Conservation (phyloP, 1,284 basidiomycete genomes). For the Ceratobasidium sp. region DNA sequence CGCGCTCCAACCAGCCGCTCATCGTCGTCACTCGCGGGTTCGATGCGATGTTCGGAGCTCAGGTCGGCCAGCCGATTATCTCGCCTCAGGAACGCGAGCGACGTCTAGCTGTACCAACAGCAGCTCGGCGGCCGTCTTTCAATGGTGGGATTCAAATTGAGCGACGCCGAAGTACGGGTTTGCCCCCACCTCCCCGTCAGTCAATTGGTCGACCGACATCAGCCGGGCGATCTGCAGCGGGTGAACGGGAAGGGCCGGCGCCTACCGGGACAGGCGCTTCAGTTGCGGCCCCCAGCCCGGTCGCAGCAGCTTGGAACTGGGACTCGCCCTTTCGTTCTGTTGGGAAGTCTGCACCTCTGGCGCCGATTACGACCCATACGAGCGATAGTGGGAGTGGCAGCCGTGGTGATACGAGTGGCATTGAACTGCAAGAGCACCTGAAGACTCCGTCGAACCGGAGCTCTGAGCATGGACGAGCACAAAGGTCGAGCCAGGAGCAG, state of each 20-base stretch:
- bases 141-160: neutral
- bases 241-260: neutral
- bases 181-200: slow-evolving; percentile 28
- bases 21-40: slow-evolving; percentile 24
- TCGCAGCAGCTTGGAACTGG: slow-evolving; percentile 17
- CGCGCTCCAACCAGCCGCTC: neutral
- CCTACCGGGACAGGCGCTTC: neutral
- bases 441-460: slow-evolving; percentile 18
- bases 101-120: neutral
- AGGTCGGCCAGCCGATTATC: slow-evolving; percentile 31
- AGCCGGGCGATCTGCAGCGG: neutral
- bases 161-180: neutral
- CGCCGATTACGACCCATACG: neutral
- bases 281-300: neutral
- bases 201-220: slow-evolving; percentile 22
- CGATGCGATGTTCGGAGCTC: slow-evolving; percentile 31
- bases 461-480: neutral
- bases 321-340: slow-evolving; percentile 10
- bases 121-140: neutral
- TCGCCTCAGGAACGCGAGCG: slow-evolving; percentile 20
- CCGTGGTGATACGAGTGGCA: neutral
- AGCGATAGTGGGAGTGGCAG: neutral
- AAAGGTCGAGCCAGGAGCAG: slow-evolving; percentile 5
- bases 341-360: neutral
- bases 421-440: slow-evolving; percentile 29